Conservation (phyloP, 371 early-diverging fungal genomes). For the Lichtheimia corymbifera region DNA sequence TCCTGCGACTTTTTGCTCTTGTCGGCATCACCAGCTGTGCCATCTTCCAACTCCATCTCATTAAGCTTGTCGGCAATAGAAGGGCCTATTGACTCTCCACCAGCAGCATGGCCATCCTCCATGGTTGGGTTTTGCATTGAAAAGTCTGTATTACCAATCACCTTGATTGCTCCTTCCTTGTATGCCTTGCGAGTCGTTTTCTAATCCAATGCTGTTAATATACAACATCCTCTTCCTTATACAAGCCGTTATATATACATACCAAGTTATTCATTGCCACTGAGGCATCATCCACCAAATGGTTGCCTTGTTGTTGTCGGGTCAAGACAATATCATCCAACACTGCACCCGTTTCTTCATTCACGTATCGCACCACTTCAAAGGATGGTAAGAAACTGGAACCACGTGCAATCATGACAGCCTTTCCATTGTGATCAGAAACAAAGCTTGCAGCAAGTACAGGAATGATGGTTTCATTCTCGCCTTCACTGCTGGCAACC, state of each 20-base stretch:
- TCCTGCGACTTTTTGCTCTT: slow-evolving; percentile 25
- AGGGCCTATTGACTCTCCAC: slow-evolving; percentile 10
- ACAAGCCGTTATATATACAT: neutral
- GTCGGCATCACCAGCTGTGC: slow-evolving; percentile 13
- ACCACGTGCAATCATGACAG: slow-evolving; percentile 72
- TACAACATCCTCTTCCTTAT: neutral
- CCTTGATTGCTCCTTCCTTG: slow-evolving; percentile 47
- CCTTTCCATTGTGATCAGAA: slow-evolving; percentile 39
- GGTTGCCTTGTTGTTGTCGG: slow-evolving; percentile 57
- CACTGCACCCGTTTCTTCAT: slow-evolving; percentile 14
- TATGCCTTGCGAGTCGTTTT: slow-evolving; percentile 51
- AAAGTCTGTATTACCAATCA: slow-evolving; percentile 46
- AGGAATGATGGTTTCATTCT: slow-evolving; percentile 42
- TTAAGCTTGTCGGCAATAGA: slow-evolving; percentile 11
- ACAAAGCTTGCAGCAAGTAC: slow-evolving; percentile 68
- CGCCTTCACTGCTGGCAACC: slow-evolving; percentile 42
- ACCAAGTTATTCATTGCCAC: slow-evolving; percentile 53
- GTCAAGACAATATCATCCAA: slow-evolving; percentile 15
- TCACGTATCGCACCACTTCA: slow-evolving; percentile 57
- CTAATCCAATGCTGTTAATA: slow-evolving; percentile 11
- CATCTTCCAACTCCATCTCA: slow-evolving; percentile 32
- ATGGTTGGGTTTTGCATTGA: slow-evolving; percentile 29
- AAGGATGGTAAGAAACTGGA: slow-evolving; percentile 71
- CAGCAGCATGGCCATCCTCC: neutral
- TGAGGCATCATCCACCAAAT: slow-evolving; percentile 54